Evolutionary conservation across 306 rosid species (phyloP), one percentile per base, ranked within the genome.

Genomic region (Medicago ruthenica): DNA sequence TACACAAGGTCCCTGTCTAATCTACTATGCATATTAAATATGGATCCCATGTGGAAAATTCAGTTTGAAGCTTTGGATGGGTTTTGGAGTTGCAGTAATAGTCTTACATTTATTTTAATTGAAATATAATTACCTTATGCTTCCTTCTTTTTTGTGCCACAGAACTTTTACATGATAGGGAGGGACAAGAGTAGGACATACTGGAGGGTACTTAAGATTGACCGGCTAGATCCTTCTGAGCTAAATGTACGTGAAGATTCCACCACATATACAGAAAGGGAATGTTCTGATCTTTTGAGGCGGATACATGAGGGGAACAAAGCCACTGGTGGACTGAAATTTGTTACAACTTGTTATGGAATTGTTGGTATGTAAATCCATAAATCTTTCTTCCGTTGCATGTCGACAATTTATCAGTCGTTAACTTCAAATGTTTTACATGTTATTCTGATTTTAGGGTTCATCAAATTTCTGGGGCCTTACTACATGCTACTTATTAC

Each of bases 81-180:
- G 15, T 47, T 63, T 50, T 76, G 51, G 58, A 45, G 54, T 69
- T 74, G 63, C 73, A 69, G 57, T 63, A 71, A 64, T 47, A 74
- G 27, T 70, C 18, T 1, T 65, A 62, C 64, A 6, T 70, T 53
- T 64, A 7, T 75, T 74, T 51, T 71, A 44, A 60, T 76, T 14
- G 22, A 81, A 70, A 39, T 70, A 36, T 74, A 50, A 67, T 65
- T n/a, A 50, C 41, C 67, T 66, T 20, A 17, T 31, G 41, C 45
- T 78, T 81, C 65, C n/a, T 37, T 45, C 20, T 63, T 65, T 78
- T 77, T 70, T 64, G 12, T 82, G 70, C 44, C 64, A 80, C 97
- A 96, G 99, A 92, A 89, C 70, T 96, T 86, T 75, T 96, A 96
- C 83, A 87, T 96, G 99, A 89, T 90, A 59, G 99, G 99, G 85